Conservation (phyloP, 164 flowering plant genomes). For the Magnolia officinalis region DNA sequence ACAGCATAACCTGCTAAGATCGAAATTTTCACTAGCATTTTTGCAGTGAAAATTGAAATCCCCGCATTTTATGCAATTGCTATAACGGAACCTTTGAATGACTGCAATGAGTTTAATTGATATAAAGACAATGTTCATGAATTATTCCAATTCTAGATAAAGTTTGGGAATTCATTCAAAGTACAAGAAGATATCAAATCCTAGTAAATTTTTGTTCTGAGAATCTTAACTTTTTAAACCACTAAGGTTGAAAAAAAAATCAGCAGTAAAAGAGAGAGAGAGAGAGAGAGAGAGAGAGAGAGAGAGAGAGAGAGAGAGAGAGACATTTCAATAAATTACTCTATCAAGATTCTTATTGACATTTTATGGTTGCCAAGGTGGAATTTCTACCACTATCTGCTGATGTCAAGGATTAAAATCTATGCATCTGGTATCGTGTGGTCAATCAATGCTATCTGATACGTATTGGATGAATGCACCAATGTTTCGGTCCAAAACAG, state of each 20-base stretch:
- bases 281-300: too few species aligned
- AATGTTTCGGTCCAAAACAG: too few species aligned
- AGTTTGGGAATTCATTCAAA: background rate
- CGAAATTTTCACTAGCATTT: background rate
- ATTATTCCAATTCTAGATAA: background rate
- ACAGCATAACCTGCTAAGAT: conserved; percentile 44
- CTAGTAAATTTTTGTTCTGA: background rate
- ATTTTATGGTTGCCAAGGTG: too few species aligned
- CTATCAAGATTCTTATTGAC: too few species aligned
- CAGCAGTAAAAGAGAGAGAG: background rate
- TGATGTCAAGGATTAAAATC: too few species aligned
- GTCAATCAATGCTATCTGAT: too few species aligned
- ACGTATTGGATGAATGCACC: too few species aligned
- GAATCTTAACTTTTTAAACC: background rate
- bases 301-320: too few species aligned
- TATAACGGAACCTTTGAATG: too few species aligned
- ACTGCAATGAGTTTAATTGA: background rate
- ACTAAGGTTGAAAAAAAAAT: background rate
- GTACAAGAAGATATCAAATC: background rate
- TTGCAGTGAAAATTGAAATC: background rate
- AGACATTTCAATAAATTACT: too few species aligned
- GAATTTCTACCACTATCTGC: too few species aligned
- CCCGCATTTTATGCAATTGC: background rate
- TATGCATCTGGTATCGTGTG: too few species aligned
- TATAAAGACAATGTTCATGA: background rate